Percentiles rank a stretch among this genome's conserved stretches.
phyloP scores from a whole-genome alignment of 371 early-diverging fungal species.

The Mortierella sp. region DNA sequence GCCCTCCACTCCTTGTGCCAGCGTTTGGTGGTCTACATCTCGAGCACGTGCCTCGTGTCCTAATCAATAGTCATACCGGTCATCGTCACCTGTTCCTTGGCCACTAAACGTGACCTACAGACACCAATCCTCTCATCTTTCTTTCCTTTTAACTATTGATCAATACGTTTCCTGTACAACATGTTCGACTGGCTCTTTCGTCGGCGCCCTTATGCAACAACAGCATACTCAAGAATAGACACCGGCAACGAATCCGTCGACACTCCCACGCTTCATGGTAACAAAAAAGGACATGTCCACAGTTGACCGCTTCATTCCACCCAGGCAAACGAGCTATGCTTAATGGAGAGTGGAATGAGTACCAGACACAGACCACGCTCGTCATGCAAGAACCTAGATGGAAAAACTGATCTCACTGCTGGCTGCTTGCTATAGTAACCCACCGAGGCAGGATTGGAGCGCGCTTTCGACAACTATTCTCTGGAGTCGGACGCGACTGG shows the following conservation, averaged over 20 bases:
- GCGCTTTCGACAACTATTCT: not conserved
- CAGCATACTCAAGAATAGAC: not conserved
- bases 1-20: no score
- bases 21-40: no score
- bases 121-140: no score
- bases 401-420: not conserved
- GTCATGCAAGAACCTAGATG: not conserved
- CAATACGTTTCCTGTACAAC: not conserved
- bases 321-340: not conserved
- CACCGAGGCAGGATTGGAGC: not conserved
- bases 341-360: no score
- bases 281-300: not conserved
- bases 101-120: no score
- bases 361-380: no score
- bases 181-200: conserved; percentile 6
- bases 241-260: not conserved
- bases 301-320: not conserved
- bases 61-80: no score
- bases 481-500: conserved; percentile 48
- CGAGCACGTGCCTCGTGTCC: no score
- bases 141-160: no score
- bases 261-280: not conserved
- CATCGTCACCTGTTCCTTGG: no score
- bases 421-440: not conserved
- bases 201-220: not conserved